A percentile compares a stretch with the other conserved stretches of the same genome.
phyloP scores from a whole-genome alignment of 2,329 filamentous ascomycete genomes.

The Ascochyta viciae-villosae region DNA sequence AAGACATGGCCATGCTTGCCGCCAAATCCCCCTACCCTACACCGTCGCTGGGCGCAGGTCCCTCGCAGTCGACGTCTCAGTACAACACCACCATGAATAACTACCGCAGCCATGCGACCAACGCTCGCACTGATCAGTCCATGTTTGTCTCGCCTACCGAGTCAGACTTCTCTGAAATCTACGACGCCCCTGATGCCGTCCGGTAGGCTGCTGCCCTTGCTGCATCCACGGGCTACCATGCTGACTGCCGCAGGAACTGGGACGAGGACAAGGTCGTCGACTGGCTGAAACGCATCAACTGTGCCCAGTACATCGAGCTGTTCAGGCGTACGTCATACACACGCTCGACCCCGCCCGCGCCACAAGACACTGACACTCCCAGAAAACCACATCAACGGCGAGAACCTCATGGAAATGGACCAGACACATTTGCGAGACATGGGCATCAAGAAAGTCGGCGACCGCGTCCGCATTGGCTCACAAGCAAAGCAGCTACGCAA shows the following conservation, averaged over 20 bases:
- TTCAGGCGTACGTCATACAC: conserved; percentile 67
- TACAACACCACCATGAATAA: conserved; percentile 43
- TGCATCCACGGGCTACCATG: background rate
- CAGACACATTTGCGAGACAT: conserved; percentile 96
- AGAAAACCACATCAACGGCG: conserved; percentile 95
- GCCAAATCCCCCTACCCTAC: conserved; percentile 75
- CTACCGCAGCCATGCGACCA: conserved; percentile 46
- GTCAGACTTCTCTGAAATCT: conserved; percentile 84
- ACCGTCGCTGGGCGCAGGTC: conserved; percentile 52
- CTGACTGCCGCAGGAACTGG: conserved; percentile 65
- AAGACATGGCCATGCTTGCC: conserved; percentile 76
- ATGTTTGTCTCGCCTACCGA: conserved; percentile 83
- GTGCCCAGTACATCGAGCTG: conserved; percentile 88
- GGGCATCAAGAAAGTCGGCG: conserved; percentile 97
- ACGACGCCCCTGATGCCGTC: conserved; percentile 71
- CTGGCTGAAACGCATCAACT: conserved; percentile 90
- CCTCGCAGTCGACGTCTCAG: conserved; percentile 43
- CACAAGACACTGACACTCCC: conserved; percentile 28
- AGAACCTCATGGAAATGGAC: conserved; percentile 96
- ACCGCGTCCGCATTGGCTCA: conserved; percentile 80
- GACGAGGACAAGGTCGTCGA: conserved; percentile 90
- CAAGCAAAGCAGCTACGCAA: conserved; percentile 59
- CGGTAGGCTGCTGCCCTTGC: conserved; percentile 38
- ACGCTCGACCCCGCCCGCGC: background rate
- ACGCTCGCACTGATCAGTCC: conserved; percentile 54